Percentiles rank a stretch among this genome's conserved stretches.
Conservation (phyloP, 768 basidiomycete genomes). For the Sporobolomyces phaffii region DNA sequence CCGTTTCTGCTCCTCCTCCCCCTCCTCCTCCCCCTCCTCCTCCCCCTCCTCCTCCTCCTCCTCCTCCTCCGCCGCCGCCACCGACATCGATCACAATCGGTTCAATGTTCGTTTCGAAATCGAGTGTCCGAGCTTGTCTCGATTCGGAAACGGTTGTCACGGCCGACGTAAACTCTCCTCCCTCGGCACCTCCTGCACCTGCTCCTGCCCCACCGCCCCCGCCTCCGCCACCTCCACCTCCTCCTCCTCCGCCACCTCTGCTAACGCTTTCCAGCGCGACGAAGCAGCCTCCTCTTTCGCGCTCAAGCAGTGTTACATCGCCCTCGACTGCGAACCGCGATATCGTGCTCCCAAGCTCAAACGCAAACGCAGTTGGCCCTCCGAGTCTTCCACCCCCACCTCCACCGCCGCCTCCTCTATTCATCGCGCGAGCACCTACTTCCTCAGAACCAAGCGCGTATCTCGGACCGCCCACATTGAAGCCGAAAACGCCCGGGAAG, state of each 20-base stretch:
- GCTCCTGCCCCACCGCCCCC: neutral
- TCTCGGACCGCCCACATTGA: too few relatives aligned
- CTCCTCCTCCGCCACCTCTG: neutral
- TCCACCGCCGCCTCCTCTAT: too few relatives aligned
- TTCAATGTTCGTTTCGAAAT: too few relatives aligned
- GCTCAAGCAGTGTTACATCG: neutral
- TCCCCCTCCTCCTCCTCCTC: slow-evolving; percentile 40
- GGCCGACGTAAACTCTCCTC: too few relatives aligned
- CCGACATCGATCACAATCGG: neutral
- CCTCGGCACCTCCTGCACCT: neutral
- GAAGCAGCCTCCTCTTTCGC: neutral
- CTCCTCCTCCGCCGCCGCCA: slow-evolving; percentile 28
- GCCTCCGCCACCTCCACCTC: neutral
- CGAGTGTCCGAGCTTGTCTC: too few relatives aligned
- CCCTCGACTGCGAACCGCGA: too few relatives aligned
- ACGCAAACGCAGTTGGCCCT: slow-evolving; percentile 42
- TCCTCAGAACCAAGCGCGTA: too few relatives aligned
- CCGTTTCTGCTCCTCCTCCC: neutral
- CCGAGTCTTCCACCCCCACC: slow-evolving; percentile 47
- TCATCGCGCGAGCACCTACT: too few relatives aligned
- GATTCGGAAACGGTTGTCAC: too few relatives aligned
- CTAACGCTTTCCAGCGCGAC: neutral
- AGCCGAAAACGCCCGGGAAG: slow-evolving; percentile 32
- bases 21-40: slow-evolving; percentile 13
- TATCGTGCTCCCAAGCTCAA: neutral